Evolutionary conservation across 192 early-diverging fungal genomes (phyloP).

Genomic region (Haplosporangium gracile): DNA sequence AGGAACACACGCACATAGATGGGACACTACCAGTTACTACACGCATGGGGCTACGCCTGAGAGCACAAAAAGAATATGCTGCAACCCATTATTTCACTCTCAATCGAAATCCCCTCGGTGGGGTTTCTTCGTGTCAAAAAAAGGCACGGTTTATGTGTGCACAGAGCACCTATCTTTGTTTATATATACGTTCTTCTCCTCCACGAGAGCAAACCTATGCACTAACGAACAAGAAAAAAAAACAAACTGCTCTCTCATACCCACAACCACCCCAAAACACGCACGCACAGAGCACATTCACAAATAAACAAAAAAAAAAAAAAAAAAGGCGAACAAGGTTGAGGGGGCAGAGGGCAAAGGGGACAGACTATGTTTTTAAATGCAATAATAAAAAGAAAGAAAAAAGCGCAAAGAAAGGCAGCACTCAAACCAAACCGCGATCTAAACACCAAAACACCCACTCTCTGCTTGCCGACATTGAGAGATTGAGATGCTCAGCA

Average conservation of each 20-base stretch:
- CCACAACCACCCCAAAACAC: background rate
- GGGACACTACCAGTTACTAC: background rate
- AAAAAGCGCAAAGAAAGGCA: background rate
- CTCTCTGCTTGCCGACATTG: too few species aligned
- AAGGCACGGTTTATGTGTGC: background rate
- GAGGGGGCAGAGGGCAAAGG: background rate
- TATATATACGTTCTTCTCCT: background rate
- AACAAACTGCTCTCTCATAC: background rate
- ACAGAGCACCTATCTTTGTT: slow-evolving; percentile 5
- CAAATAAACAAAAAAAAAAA: background rate
- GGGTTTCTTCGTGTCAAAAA: background rate
- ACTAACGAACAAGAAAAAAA: background rate
- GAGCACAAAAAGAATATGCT: background rate
- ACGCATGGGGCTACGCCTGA: background rate
- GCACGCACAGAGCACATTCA: background rate
- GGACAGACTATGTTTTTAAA: slow-evolving; percentile 1
- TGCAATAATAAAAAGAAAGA: background rate
- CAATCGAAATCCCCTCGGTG: too few species aligned
- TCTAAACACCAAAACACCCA: background rate
- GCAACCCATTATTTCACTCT: too few species aligned
- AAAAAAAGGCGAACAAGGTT: background rate
- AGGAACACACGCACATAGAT: background rate
- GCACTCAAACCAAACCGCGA: background rate
- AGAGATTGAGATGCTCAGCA: too few species aligned
- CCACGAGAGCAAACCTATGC: background rate